Conservation (phyloP, 2,329 filamentous ascomycete species). For the Stagonosporopsis chrysanthemi region DNA sequence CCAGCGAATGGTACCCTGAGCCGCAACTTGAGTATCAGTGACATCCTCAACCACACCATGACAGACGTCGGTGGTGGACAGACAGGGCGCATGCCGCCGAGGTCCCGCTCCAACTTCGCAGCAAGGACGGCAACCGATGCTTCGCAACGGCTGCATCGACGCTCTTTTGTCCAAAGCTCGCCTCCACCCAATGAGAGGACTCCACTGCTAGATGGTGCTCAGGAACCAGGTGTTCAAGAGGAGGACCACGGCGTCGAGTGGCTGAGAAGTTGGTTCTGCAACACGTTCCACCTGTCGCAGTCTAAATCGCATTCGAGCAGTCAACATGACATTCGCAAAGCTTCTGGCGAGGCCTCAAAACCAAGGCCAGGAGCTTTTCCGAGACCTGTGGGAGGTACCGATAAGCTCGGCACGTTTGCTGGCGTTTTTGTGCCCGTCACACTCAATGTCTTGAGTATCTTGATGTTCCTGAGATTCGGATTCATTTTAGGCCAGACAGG, state of each 20-base stretch:
- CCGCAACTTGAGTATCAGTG: conserved; percentile 18
- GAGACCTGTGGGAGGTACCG: conserved; percentile 51
- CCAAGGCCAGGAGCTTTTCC: conserved; percentile 48
- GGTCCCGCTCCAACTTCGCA: conserved; percentile 54
- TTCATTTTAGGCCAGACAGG: conserved; percentile 83
- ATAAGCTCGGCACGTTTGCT: conserved; percentile 75
- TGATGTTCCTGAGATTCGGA: conserved; percentile 91
- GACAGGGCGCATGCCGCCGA: conserved; percentile 40
- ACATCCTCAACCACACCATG: conserved; percentile 31
- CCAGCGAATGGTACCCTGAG: conserved; percentile 25
- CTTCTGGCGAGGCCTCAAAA: conserved; percentile 37
- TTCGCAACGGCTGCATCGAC: conserved; percentile 53
- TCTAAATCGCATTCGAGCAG: conserved; percentile 18
- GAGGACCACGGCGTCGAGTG: conserved; percentile 30
- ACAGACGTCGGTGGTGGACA: conserved; percentile 30
- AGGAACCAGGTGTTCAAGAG: conserved; percentile 21
- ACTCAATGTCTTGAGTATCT: conserved; percentile 85
- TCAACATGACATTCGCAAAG: conserved; percentile 31
- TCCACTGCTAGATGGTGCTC: conserved; percentile 34
- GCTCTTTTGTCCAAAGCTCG: conserved; percentile 41
- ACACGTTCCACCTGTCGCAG: conserved; percentile 23
- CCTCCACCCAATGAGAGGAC: conserved; percentile 44
- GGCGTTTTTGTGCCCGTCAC: conserved; percentile 84
- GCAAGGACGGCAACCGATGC: conserved; percentile 56
- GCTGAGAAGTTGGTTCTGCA: conserved; percentile 37